phyloP scores from a whole-genome alignment of 352 stramenopile species.

The Phytopythium oedochilum region DNA sequence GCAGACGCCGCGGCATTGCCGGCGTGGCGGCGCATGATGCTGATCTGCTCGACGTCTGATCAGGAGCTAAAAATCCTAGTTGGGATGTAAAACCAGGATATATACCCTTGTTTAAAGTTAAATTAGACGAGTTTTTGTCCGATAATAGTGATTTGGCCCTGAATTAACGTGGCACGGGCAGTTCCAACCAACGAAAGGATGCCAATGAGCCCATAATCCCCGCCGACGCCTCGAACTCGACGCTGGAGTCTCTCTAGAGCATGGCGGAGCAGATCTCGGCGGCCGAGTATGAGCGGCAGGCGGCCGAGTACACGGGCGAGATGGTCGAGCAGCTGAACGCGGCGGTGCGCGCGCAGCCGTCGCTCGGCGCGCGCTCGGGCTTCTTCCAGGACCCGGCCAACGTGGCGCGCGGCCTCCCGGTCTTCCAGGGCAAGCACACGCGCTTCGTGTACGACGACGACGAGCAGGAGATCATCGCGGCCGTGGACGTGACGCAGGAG shows the following conservation, averaged over 20 bases:
- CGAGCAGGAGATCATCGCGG: constrained; percentile 57
- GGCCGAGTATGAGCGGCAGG: constrained; percentile 54
- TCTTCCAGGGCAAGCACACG: constrained; percentile 79
- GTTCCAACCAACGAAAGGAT: constrained; percentile 2
- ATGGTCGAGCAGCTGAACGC: constrained; percentile 63
- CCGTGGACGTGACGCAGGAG: constrained; percentile 60
- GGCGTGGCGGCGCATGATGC: constrained; percentile 1
- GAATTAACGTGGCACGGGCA: not conserved
- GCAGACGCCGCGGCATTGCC: not conserved
- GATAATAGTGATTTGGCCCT: not conserved
- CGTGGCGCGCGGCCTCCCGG: constrained; percentile 46
- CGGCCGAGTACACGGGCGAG: constrained; percentile 61
- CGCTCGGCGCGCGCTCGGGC: constrained; percentile 41
- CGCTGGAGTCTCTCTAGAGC: not conserved
- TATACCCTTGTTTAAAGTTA: not conserved
- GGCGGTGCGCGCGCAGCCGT: constrained; percentile 41
- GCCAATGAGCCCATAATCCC: too few species aligned
- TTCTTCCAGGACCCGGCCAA: constrained; percentile 69
- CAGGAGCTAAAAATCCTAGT: not conserved
- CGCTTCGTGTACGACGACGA: constrained; percentile 78
- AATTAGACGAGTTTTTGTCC: not conserved
- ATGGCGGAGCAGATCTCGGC: constrained; percentile 37
- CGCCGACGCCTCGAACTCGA: too few species aligned
- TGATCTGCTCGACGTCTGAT: not conserved
- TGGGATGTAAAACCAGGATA: not conserved